These are phyloP conservation scores for Liquidambar formosana DNA, from an alignment of 164 flowering plant genomes.

Conservation along the genomic window DNA sequence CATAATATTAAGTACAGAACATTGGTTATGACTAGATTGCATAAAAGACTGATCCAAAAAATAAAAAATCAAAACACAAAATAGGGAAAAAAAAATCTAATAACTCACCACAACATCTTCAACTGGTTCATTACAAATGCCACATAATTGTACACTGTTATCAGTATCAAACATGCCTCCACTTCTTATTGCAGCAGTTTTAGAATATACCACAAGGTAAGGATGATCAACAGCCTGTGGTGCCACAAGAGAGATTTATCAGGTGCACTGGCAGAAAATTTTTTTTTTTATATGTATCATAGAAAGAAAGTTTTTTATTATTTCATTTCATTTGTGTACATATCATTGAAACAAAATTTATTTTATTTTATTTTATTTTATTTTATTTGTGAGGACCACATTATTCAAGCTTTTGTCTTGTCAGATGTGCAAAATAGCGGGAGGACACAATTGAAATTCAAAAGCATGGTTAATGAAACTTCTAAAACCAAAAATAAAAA, in stretches of 20 bases:
- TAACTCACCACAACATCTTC: conserved; percentile 82
- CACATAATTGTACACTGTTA: conserved; percentile 51
- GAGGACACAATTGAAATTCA: background rate
- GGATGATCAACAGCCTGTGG: conserved; percentile 96
- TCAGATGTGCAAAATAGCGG: background rate
- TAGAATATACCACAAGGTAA: conserved; percentile 83
- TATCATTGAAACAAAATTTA: too few species aligned
- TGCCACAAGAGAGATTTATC: conserved; percentile 8
- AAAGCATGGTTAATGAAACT: background rate
- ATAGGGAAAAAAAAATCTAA: background rate
- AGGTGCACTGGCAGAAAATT: background rate
- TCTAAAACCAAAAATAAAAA: background rate
- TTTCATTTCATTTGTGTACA: too few species aligned
- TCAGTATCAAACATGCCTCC: conserved; percentile 27
- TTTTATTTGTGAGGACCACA: background rate
- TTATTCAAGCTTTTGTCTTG: background rate
- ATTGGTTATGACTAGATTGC: background rate
- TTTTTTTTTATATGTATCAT: background rate
- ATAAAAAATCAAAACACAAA: background rate
- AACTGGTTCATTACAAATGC: conserved; percentile 66
- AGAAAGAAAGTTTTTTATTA: background rate
- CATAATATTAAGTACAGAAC: too few species aligned
- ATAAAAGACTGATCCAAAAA: background rate
- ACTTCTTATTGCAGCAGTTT: conserved; percentile 32
- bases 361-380: background rate